A percentile compares a stretch with the other conserved stretches of the same genome.
Evolutionary conservation across 805 yeast species (phyloP).

Genomic region (Lipomyces sp.): DNA sequence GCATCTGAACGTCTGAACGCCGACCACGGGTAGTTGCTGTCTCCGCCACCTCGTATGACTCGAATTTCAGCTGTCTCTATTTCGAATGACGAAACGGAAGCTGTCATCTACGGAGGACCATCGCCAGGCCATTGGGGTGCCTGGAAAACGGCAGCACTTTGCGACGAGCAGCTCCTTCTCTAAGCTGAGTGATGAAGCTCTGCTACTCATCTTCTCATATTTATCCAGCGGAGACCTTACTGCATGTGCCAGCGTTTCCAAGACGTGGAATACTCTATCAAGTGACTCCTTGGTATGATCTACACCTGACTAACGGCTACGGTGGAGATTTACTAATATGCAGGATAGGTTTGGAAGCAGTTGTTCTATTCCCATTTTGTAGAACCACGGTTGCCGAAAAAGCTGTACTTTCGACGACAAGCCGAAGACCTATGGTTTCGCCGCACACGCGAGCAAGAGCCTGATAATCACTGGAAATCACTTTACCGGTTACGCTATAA

Average conservation of each 20-base stretch:
- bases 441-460: neutral
- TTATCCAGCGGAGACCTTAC: constrained; percentile 22
- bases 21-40: no score
- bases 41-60: neutral
- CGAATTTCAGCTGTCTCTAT: neutral
- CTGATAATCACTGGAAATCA: constrained; percentile 23
- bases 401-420: neutral
- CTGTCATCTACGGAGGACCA: neutral
- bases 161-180: neutral
- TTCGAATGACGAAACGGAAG: neutral
- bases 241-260: constrained; percentile 24
- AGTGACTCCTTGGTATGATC: constrained; percentile 23
- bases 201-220: constrained; percentile 25
- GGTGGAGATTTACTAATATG: neutral
- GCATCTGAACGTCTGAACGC: neutral
- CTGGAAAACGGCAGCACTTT: neutral
- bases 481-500: constrained; percentile 25
- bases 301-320: neutral
- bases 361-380: constrained; percentile 21
- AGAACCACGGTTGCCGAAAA: constrained; percentile 15
- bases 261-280: constrained; percentile 16
- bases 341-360: constrained; percentile 23
- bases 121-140: neutral
- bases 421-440: constrained; percentile 8
- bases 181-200: constrained; percentile 30